Base-by-base conservation (phyloP, 2,329 filamentous ascomycete genomes). In the Aureobasidium sp. region DNA sequence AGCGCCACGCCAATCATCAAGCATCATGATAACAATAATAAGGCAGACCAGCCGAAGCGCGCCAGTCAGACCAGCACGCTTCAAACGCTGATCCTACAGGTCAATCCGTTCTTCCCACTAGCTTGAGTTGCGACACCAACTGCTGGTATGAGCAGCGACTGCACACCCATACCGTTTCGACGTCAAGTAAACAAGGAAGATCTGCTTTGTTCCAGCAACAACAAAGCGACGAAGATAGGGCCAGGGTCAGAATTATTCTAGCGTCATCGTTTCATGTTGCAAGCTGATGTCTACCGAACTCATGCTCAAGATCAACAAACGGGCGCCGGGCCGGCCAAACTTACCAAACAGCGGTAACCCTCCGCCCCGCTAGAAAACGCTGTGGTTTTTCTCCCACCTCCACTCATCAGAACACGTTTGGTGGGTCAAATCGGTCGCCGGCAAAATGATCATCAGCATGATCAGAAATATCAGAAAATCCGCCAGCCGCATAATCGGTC, bases 191-290 rank as follows among this genome's bases (percentile, higher is more conserved):
- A 47, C 43, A 15, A 29, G 43, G 20, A 44, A 39, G 34, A 37
- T 37, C 34, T 37, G 34, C 34, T 37, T 37, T 37, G 34, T 37
- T 37, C 12, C 34, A 37, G n/a, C 41, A 29, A 9, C 37, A 39
- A 26, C 36, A 43, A 55, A 26, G 37, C 37, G 32, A 37, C 37
- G 10, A 51, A 20, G 8, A 50, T 20, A 36, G 32, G 27, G 10
- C 17, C 47, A 36, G 29, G 29, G 47, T 51, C n/a, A 13, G 47
- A 6, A 24, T 43, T 37, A 37, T 37, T 37, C 15, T 37, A 29
- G 39, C 53, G 55, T 59, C 55, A 59, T 59, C 43, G 55, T 59
- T 59, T 59, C 53, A 57, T 59, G 43, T 37, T 48, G 32, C 29
- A 59, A 44, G 43, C 44, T 39, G 29, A 48, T 24, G 55, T 59